Conservation (phyloP, 1,284 basidiomycete genomes). For the Rhodotorula sp. region DNA sequence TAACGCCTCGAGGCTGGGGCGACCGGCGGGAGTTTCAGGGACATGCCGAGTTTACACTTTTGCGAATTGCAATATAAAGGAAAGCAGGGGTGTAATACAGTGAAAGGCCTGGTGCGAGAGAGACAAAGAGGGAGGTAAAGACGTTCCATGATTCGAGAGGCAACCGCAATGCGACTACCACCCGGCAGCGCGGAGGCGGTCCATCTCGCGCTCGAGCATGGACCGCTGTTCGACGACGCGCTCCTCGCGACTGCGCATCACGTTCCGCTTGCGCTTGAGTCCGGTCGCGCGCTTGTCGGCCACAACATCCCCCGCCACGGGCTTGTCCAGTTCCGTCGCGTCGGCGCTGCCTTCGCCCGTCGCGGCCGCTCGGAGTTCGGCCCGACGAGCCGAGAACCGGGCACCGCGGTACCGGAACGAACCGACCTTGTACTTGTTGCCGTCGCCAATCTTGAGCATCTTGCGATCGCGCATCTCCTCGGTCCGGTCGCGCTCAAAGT, state of each 20-base stretch:
- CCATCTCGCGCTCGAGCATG: slow-evolving; percentile 35
- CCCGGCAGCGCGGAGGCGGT: slow-evolving; percentile 28
- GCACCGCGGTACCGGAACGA: slow-evolving; percentile 37
- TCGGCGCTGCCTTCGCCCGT: slow-evolving; percentile 27
- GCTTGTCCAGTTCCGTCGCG: slow-evolving; percentile 18
- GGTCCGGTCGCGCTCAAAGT: slow-evolving; percentile 44
- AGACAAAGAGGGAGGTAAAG: no score
- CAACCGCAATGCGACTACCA: slow-evolving; percentile 13
- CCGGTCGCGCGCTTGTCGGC: slow-evolving; percentile 28
- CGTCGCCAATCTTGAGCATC: slow-evolving; percentile 43
- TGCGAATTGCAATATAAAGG: neutral
- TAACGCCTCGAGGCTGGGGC: neutral
- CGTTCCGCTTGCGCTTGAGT: slow-evolving; percentile 35
- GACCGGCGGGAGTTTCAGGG: neutral
- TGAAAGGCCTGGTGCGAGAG: no score
- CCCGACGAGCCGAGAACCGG: neutral
- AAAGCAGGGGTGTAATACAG: neutral
- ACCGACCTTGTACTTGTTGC: slow-evolving; percentile 34
- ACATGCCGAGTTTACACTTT: neutral
- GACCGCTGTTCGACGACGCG: slow-evolving; percentile 15
- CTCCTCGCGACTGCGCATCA: slow-evolving; percentile 32
- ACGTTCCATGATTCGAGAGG: neutral
- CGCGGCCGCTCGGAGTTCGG: slow-evolving; percentile 13
- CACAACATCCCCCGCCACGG: slow-evolving; percentile 21
- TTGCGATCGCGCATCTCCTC: slow-evolving; percentile 40